Evolutionary conservation across 495 filamentous ascomycete genomes (phyloP).

Genomic region (Hyaloscypha hepaticicola): DNA sequence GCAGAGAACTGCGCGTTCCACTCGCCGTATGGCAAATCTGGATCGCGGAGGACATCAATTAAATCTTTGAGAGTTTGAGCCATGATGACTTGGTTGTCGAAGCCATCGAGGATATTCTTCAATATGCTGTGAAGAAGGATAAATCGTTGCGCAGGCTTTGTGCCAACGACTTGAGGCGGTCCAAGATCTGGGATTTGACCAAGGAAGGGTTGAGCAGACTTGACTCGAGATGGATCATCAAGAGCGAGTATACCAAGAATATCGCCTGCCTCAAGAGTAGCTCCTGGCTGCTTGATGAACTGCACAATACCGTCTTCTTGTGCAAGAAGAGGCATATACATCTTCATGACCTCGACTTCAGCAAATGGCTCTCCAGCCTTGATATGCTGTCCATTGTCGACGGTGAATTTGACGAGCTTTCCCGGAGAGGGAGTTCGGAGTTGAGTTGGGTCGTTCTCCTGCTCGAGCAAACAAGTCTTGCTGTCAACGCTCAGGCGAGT

Average conservation of each 20-base stretch:
- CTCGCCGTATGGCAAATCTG: slow-evolving; percentile 92
- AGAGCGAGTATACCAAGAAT: slow-evolving; percentile 97
- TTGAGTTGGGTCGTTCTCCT: slow-evolving; percentile 98
- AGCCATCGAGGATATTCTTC: slow-evolving; percentile 86
- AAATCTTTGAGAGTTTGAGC: slow-evolving; percentile 81
- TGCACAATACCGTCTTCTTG: slow-evolving; percentile 96
- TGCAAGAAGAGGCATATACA: slow-evolving; percentile 99
- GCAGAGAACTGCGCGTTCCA: slow-evolving; percentile 95
- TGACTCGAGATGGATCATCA: slow-evolving; percentile 94
- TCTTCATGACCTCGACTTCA: slow-evolving; percentile 99
- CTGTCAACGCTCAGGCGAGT: slow-evolving; percentile 94
- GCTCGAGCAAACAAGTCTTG: slow-evolving; percentile 96
- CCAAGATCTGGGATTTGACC: slow-evolving; percentile 89
- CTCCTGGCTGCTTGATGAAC: slow-evolving; percentile 98
- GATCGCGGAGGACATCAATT: slow-evolving; percentile 82
- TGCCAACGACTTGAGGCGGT: slow-evolving; percentile 79
- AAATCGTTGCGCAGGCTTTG: slow-evolving; percentile 90
- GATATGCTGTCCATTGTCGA: slow-evolving; percentile 95
- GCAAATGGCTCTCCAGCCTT: slow-evolving; percentile 91
- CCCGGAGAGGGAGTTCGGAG: slow-evolving; percentile 91
- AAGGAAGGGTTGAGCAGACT: slow-evolving; percentile 95
- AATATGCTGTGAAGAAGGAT: slow-evolving; percentile 73
- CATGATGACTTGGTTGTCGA: slow-evolving; percentile 98
- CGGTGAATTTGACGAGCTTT: slow-evolving; percentile 97
- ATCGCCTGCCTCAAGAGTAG: slow-evolving; percentile 96